A percentile compares a stretch with the other conserved stretches of the same genome.
Evolutionary conservation across 176 grass and related monocot species (phyloP).

Genomic region (Eleusine indica): DNA sequence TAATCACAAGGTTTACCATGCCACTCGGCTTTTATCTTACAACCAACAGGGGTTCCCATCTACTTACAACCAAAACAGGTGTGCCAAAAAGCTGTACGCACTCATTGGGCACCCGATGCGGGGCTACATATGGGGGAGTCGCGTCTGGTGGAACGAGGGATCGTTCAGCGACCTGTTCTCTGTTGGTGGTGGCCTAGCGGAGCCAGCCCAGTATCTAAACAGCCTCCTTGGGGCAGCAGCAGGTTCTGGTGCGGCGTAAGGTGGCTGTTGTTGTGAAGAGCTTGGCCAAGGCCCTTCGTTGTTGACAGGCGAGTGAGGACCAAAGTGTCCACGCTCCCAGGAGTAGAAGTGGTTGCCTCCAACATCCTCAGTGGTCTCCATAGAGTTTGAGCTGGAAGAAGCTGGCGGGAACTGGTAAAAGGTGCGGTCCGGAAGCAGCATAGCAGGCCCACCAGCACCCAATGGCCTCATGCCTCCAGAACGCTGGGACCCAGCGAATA

Average conservation of each 20-base stretch:
- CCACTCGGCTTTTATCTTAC: not conserved
- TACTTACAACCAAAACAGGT: constrained; percentile 11
- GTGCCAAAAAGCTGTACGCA: not conserved
- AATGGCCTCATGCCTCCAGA: constrained; percentile 21
- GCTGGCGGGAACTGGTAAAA: constrained; percentile 51
- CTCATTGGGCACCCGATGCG: not conserved
- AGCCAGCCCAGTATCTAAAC: constrained; percentile 22
- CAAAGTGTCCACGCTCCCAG: constrained; percentile 57
- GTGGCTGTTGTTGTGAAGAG: constrained; percentile 24
- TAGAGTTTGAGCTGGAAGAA: constrained; percentile 32
- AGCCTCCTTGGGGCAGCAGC: constrained; percentile 26
- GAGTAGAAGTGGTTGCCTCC: constrained; percentile 53
- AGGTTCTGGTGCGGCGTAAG: constrained; percentile 21
- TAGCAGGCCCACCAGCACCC: constrained; percentile 26
- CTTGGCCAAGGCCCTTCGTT: constrained; percentile 58
- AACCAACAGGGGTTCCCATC: not conserved
- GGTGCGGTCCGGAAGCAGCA: constrained; percentile 10
- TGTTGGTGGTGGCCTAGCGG: constrained; percentile 6
- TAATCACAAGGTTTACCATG: constrained; percentile 9
- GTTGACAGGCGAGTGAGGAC: constrained; percentile 53
- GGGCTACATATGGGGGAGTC: constrained; percentile 21
- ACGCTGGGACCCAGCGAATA: not conserved
- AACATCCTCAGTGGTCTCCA: constrained; percentile 41
- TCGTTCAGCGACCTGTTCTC: constrained; percentile 27
- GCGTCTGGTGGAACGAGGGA: not conserved